Conservation (phyloP, 2,329 filamentous ascomycete genomes). For the Cladosporium halotolerans region DNA sequence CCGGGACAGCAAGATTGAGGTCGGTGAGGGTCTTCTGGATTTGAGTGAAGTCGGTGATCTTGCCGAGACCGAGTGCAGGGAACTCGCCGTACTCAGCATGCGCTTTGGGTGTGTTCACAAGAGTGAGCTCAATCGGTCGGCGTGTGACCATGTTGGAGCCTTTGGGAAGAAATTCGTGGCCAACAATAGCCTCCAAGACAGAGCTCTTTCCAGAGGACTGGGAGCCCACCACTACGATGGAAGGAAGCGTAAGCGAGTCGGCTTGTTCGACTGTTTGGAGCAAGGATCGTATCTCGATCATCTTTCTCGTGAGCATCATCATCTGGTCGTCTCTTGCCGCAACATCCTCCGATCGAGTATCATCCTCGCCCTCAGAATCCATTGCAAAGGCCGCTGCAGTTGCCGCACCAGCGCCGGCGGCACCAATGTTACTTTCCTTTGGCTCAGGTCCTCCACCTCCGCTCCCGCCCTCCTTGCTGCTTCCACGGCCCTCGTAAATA, state of each 20-base stretch:
- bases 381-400: conserved; percentile 75
- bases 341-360: conserved; percentile 55
- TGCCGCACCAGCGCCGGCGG: conserved; percentile 60
- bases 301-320: conserved; percentile 98
- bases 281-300: conserved; percentile 96
- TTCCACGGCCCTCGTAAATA: conserved; percentile 38
- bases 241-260: conserved; percentile 78
- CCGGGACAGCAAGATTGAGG: conserved; percentile 86
- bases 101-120: conserved; percentile 88
- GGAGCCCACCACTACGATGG: conserved; percentile 98
- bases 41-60: conserved; percentile 83
- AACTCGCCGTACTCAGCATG: conserved; percentile 93
- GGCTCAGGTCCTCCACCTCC: conserved; percentile 36
- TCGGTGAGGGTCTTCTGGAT: conserved; percentile 94
- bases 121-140: conserved; percentile 87
- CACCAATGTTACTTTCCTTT: conserved; percentile 39
- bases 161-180: conserved; percentile 95
- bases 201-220: conserved; percentile 98
- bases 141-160: conserved; percentile 98
- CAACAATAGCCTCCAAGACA: conserved; percentile 91
- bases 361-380: conserved; percentile 59
- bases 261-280: conserved; percentile 89
- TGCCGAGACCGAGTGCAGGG: conserved; percentile 80
- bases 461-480: conserved; percentile 25
- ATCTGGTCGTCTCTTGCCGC: conserved; percentile 89